Percentiles rank a stretch among this genome's conserved stretches.
Evolutionary conservation across 164 flowering plant species (phyloP).

Genomic region (Tetracentron sinense): DNA sequence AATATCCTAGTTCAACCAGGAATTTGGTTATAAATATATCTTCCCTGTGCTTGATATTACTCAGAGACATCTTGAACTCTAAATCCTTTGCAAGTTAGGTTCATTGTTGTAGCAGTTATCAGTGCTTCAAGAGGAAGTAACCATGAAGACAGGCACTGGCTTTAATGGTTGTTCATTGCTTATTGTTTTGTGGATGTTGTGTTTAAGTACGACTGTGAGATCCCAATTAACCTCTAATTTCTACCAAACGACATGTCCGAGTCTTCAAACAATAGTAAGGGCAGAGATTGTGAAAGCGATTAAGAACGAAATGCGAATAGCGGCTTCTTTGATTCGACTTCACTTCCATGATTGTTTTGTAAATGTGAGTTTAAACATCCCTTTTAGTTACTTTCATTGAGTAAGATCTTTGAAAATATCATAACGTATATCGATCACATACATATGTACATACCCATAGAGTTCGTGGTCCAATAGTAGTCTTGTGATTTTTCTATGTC

Average conservation of each 20-base stretch:
- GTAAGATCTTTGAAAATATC: too few species aligned
- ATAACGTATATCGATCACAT: too few species aligned
- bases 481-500: too few species aligned
- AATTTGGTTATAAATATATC: not conserved
- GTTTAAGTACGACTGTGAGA: slow-evolving; percentile 19
- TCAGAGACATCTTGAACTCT: too few species aligned
- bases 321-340: slow-evolving; percentile 70
- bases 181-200: slow-evolving; percentile 14
- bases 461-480: too few species aligned
- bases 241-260: slow-evolving; percentile 51
- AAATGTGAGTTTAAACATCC: slow-evolving; percentile 38
- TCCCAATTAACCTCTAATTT: slow-evolving; percentile 48
- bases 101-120: too few species aligned
- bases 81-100: too few species aligned
- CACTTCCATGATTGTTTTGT: slow-evolving; percentile 97
- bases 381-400: not conserved
- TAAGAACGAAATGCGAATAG: slow-evolving; percentile 61
- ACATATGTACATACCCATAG: too few species aligned
- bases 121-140: not conserved
- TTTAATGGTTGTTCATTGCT: slow-evolving; percentile 6
- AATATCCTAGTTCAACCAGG: not conserved
- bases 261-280: slow-evolving; percentile 37
- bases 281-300: slow-evolving; percentile 44
- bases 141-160: slow-evolving; percentile 19
- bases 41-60: too few species aligned